Percentiles rank a stretch among this genome's conserved stretches.
Conservation (phyloP, 2,329 filamentous ascomycete species). For the Camptophora hylomeconis region DNA sequence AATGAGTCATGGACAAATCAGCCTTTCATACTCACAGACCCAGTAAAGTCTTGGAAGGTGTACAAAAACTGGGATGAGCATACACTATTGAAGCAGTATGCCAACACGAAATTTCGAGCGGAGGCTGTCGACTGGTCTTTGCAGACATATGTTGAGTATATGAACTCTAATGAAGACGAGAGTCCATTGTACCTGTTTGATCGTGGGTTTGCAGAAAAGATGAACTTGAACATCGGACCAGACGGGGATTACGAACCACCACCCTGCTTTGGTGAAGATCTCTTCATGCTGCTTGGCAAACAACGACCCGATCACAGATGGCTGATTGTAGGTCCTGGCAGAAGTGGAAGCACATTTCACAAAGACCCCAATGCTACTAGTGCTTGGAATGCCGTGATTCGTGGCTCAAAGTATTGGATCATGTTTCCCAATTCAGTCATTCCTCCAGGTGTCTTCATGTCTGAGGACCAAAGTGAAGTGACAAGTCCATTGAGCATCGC, state of each 20-base stretch:
- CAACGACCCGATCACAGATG: conserved; percentile 80
- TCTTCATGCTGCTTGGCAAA: conserved; percentile 65
- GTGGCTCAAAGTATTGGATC: conserved; percentile 93
- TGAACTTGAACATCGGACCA: conserved; percentile 48
- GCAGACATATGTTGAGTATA: conserved; percentile 67
- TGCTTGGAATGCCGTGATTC: conserved; percentile 89
- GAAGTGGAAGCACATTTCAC: conserved; percentile 89
- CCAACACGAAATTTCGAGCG: conserved; percentile 61
- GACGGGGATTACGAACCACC: conserved; percentile 62
- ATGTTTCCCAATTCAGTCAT: conserved; percentile 68
- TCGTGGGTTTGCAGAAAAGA: conserved; percentile 73
- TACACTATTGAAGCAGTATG: conserved; percentile 51
- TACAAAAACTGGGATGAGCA: conserved; percentile 61
- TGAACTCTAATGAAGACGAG: conserved; percentile 68
- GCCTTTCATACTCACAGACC: conserved; percentile 76
- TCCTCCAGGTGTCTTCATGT: conserved; percentile 78
- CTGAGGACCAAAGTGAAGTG: conserved; percentile 79
- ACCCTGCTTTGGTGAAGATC: conserved; percentile 70
- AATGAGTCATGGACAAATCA: conserved; percentile 60
- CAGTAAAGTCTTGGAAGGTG: conserved; percentile 70
- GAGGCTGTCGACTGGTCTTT: conserved; percentile 91
- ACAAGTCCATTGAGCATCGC: conserved; percentile 88
- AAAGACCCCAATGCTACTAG: conserved; percentile 60
- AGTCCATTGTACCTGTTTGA: conserved; percentile 91
- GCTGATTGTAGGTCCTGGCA: conserved; percentile 78